Evolutionary conservation across 2,329 filamentous ascomycete genomes (phyloP).

Genomic region (Huntiella abstrusa): DNA sequence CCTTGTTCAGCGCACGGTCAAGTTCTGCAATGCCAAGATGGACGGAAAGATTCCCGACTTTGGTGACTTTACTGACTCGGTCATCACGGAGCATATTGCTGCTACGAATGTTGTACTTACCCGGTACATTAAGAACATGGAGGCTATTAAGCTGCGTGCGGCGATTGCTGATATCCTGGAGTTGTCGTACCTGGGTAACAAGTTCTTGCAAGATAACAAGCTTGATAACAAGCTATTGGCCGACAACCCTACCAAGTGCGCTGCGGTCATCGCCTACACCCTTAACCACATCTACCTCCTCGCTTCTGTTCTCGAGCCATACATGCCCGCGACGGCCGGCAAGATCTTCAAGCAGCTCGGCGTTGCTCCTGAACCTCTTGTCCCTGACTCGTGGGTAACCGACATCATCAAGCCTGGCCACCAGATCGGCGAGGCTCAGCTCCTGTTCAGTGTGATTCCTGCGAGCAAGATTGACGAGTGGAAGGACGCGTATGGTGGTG

Average conservation of each 20-base stretch:
- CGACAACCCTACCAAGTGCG: slow-evolving; percentile 34
- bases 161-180: slow-evolving; percentile 47
- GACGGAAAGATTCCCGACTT: slow-evolving; percentile 46
- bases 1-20: slow-evolving; percentile 54
- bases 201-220: slow-evolving; percentile 31
- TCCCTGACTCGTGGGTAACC: slow-evolving; percentile 48
- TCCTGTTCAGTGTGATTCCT: slow-evolving; percentile 70
- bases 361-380: slow-evolving; percentile 27
- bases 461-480: slow-evolving; percentile 67
- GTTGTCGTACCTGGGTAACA: slow-evolving; percentile 39
- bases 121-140: slow-evolving; percentile 48
- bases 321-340: slow-evolving; percentile 62
- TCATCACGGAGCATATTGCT: slow-evolving; percentile 33
- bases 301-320: slow-evolving; percentile 60
- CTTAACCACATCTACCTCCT: slow-evolving; percentile 71
- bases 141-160: slow-evolving; percentile 50
- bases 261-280: slow-evolving; percentile 52
- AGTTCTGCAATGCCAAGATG: slow-evolving; percentile 61
- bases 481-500: slow-evolving; percentile 55
- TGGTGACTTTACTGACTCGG: slow-evolving; percentile 34
- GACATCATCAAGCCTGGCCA: slow-evolving; percentile 51
- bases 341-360: slow-evolving; percentile 65
- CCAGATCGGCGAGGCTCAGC: slow-evolving; percentile 59
- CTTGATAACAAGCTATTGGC: slow-evolving; percentile 35
- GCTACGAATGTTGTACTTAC: slow-evolving; percentile 49